Base-by-base conservation (phyloP, 106 monocot genomes). In the Posidonia australis region DNA sequence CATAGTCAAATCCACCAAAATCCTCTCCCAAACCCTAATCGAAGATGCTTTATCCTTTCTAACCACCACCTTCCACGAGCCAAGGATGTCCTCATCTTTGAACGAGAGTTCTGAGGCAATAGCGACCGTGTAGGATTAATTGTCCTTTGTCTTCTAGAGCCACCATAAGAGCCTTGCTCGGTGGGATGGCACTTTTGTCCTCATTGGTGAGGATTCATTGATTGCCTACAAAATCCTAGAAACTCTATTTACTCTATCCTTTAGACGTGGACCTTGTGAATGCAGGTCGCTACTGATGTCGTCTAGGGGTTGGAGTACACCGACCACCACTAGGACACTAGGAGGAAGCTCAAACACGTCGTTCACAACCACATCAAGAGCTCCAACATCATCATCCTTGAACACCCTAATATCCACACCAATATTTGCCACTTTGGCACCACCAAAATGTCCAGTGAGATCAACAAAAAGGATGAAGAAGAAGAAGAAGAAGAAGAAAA, bases 241-340 rank as follows among this genome's bases (percentile, higher is more conserved):
- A 86, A 80, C 70, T 83, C 82, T 16, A 54, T 27, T 1, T 90
- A 70, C 80, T 82, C 85, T 17, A 68, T 76, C 0, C 78, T 90
- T 18, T 69, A 74, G 45, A 52, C 86, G 21, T 90, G 85, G 83
- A 14, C 74, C 42, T 80, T 80, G 17, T 75, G 90, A 46, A 76
- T 82, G 32, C 83, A 80, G 74, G 46, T 80, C 42, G 83, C 86
- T 61, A 66, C 67, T n/a, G 81, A 90, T 51, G 44, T 90, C 20
- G 85, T 86, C 13, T 58, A 80, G 17, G 86, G 80, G 11, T 64
- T 90, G 46, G 79, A 77, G 62, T 90, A 90, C 76, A 80, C 83
- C 53, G 82, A 85, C 31, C 18, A 28, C 49, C 42, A 52, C n/a
- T 49, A 21, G 56, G 1, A 2, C 46, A 19, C 13, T 10, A 28